Conservation (phyloP, 495 filamentous ascomycete species). For the Tricharina praecox region DNA sequence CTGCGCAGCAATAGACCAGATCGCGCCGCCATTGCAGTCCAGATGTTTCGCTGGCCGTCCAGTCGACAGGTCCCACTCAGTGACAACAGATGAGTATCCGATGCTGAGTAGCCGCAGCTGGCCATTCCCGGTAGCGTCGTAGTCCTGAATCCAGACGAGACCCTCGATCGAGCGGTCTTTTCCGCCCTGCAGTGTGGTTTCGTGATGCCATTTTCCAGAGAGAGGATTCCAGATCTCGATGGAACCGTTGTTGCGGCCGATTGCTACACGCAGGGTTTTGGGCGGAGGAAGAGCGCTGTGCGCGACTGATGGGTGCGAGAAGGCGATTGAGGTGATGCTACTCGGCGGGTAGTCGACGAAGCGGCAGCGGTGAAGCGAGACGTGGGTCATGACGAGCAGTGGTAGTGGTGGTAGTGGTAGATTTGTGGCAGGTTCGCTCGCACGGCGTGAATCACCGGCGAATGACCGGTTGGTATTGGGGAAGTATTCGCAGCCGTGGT, state of each 20-base stretch:
- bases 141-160: conserved; percentile 80
- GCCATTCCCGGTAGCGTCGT: conserved; percentile 52
- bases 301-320: conserved; percentile 60
- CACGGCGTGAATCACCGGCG: conserved; percentile 2
- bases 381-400: conserved; percentile 26
- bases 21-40: conserved; percentile 83
- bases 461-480: too few species aligned
- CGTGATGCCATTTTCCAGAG: conserved; percentile 73
- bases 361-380: conserved; percentile 95
- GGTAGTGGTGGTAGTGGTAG: too few species aligned
- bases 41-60: conserved; percentile 61
- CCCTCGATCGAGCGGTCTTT: conserved; percentile 78
- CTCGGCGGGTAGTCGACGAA: conserved; percentile 91
- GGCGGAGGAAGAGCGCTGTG: conserved; percentile 35
- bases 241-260: conserved; percentile 86
- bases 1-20: conserved; percentile 92
- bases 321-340: conserved; percentile 83
- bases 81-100: conserved; percentile 77
- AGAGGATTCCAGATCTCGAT: conserved; percentile 97
- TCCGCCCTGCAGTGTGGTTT: conserved; percentile 68
- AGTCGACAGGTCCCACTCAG: conserved; percentile 80
- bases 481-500: too few species aligned
- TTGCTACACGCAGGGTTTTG: conserved; percentile 54
- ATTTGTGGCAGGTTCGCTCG: background rate
- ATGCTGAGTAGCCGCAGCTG: conserved; percentile 85